phyloP scores from a whole-genome alignment of 2,329 filamentous ascomycete genomes.

The Celoporthe dispersa region DNA sequence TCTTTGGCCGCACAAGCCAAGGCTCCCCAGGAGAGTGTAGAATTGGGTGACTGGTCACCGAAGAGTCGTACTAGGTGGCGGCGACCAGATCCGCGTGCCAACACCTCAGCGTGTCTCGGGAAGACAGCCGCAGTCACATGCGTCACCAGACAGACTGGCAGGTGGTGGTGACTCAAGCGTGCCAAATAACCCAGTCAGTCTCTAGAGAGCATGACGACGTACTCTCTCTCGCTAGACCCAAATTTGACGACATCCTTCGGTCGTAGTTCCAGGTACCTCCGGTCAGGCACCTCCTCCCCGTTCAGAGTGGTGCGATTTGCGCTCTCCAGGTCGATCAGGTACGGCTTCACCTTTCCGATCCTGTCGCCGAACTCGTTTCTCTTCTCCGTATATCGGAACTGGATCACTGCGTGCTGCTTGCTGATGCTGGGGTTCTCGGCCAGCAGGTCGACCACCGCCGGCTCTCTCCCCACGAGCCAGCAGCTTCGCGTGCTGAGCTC shows the following conservation, averaged over 20 bases:
- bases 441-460: slow-evolving; percentile 77
- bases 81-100: slow-evolving; percentile 8
- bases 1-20: slow-evolving; percentile 10
- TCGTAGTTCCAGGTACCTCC: slow-evolving; percentile 82
- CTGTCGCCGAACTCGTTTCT: slow-evolving; percentile 87
- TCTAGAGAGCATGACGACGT: slow-evolving; percentile 83
- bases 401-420: slow-evolving; percentile 93
- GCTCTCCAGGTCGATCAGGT: slow-evolving; percentile 91
- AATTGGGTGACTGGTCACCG: not conserved
- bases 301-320: slow-evolving; percentile 90
- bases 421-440: slow-evolving; percentile 92
- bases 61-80: slow-evolving; percentile 1
- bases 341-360: slow-evolving; percentile 78
- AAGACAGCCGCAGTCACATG: slow-evolving; percentile 18
- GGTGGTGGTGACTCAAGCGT: not conserved
- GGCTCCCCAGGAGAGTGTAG: slow-evolving; percentile 2
- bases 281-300: slow-evolving; percentile 70
- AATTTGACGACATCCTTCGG: slow-evolving; percentile 90
- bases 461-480: slow-evolving; percentile 87
- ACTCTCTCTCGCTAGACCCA: slow-evolving; percentile 87
- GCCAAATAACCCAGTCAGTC: slow-evolving; percentile 38
- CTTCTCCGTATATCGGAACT: slow-evolving; percentile 85
- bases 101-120: slow-evolving; percentile 11
- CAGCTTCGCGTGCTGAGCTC: slow-evolving; percentile 77
- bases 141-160: slow-evolving; percentile 6